Conservation (phyloP, 108 stramenopile genomes). For the Conticribra guillardii region DNA sequence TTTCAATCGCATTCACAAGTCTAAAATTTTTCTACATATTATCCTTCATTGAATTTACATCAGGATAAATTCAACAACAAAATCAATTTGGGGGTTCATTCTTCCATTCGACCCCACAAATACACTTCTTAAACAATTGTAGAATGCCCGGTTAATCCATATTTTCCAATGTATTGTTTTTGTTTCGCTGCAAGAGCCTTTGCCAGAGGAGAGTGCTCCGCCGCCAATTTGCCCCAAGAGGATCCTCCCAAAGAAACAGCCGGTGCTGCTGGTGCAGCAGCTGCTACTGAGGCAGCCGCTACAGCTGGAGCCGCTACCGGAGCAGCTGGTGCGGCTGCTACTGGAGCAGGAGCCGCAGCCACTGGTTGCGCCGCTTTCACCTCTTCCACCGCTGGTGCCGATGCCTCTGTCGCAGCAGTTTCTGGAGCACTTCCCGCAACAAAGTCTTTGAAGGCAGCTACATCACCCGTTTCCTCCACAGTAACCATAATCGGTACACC, state of each 20-base stretch:
- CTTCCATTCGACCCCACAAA: too few relatives aligned
- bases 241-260: conserved; percentile 45
- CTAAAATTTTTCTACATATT: too few relatives aligned
- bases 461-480: conserved; percentile 87
- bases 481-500: conserved; percentile 94
- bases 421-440: conserved; percentile 42
- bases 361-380: conserved; percentile 1
- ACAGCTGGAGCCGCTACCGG: conserved; percentile 45
- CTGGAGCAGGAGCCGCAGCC: conserved; percentile 7
- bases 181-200: conserved; percentile 74
- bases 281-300: conserved; percentile 36
- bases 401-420: conserved; percentile 27
- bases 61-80: too few relatives aligned
- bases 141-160: conserved; percentile 82
- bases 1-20: too few relatives aligned
- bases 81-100: too few relatives aligned
- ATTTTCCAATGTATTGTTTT: conserved; percentile 72
- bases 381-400: conserved; percentile 12
- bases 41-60: too few relatives aligned
- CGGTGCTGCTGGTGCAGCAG: conserved; percentile 31
- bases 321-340: conserved; percentile 32
- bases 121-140: conserved; percentile 59
- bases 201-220: conserved; percentile 66
- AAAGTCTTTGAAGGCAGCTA: conserved; percentile 91
- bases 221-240: conserved; percentile 69